Percentiles rank a stretch among this genome's conserved stretches.
Evolutionary conservation across 352 stramenopile genomes (phyloP).

Genomic region (Globisporangium perplexum): DNA sequence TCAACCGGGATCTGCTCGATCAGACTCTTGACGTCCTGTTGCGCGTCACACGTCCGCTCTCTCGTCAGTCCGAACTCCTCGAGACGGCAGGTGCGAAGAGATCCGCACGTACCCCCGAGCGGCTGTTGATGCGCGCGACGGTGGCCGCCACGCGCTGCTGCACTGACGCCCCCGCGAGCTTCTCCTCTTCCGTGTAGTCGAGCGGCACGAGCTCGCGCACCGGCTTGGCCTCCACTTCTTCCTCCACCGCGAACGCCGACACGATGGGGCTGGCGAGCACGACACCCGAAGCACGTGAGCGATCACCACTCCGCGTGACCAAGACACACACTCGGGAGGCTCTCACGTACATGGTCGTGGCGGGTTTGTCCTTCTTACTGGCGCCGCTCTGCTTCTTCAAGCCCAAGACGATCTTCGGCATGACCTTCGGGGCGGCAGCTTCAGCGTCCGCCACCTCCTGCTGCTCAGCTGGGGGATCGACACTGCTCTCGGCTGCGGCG

Average conservation of each 20-base stretch:
- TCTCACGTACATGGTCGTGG: constrained; percentile 17
- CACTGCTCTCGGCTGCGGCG: constrained; percentile 1
- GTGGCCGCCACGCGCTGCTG: constrained; percentile 25
- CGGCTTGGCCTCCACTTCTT: constrained; percentile 32
- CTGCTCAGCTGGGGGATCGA: background rate
- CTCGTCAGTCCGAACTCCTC: too few species aligned
- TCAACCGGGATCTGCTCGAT: constrained; percentile 42
- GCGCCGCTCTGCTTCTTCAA: constrained; percentile 25
- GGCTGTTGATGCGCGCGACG: constrained; percentile 32
- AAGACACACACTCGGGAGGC: too few species aligned
- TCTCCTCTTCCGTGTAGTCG: constrained; percentile 48
- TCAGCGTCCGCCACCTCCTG: background rate
- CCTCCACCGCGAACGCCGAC: constrained; percentile 30
- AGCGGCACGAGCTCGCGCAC: constrained; percentile 36
- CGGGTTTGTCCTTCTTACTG: constrained; percentile 32
- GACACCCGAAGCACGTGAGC: background rate
- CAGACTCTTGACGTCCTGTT: constrained; percentile 32
- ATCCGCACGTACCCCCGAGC: constrained; percentile 19
- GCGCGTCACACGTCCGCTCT: background rate
- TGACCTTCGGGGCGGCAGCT: constrained; percentile 4
- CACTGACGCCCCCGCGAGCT: constrained; percentile 14
- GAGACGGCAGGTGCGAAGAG: too few species aligned
- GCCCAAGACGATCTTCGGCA: constrained; percentile 43
- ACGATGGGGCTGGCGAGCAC: constrained; percentile 6
- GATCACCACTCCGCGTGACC: background rate